These are phyloP conservation scores for Scheffersomyces stambukii DNA, from an alignment of 1,139 yeast genomes.

Conservation along the genomic window DNA sequence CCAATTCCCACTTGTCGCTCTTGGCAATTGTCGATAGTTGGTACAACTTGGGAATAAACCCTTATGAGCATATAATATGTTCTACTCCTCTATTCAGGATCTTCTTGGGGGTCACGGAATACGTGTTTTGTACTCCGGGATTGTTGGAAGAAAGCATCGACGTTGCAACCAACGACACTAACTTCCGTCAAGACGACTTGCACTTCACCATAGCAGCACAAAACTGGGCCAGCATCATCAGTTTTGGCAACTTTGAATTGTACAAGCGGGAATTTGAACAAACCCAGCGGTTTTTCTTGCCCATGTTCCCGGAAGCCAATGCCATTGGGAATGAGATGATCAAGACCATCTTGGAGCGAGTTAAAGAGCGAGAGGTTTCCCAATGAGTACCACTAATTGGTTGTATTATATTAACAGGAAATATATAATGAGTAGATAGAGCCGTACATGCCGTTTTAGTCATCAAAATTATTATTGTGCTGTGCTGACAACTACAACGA, in stretches of 20 bases:
- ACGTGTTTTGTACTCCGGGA: constrained; percentile 79
- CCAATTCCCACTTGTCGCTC: constrained; percentile 85
- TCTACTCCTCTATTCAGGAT: constrained; percentile 90
- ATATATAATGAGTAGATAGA: not conserved
- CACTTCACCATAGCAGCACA: constrained; percentile 82
- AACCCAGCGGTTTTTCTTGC: constrained; percentile 76
- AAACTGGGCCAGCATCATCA: constrained; percentile 80
- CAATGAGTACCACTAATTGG: constrained; percentile 1
- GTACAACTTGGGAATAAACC: constrained; percentile 78
- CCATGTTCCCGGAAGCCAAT: constrained; percentile 86
- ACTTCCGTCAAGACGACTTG: constrained; percentile 80
- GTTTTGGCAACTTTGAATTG: constrained; percentile 69
- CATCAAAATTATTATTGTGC: not conserved
- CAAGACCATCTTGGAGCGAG: constrained; percentile 64
- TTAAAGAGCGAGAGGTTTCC: constrained; percentile 32
- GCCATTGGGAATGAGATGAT: constrained; percentile 95
- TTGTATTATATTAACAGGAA: not conserved
- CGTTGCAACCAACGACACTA: constrained; percentile 62
- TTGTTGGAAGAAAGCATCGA: constrained; percentile 73
- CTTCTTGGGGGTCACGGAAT: constrained; percentile 91
- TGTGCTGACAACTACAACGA: too few species aligned
- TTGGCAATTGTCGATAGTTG: constrained; percentile 93
- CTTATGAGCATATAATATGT: constrained; percentile 95
- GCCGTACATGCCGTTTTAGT: not conserved
- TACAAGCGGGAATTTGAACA: constrained; percentile 71